phyloP scores from a whole-genome alignment of 257 asterid genomes.

The Salvia hispanica region DNA sequence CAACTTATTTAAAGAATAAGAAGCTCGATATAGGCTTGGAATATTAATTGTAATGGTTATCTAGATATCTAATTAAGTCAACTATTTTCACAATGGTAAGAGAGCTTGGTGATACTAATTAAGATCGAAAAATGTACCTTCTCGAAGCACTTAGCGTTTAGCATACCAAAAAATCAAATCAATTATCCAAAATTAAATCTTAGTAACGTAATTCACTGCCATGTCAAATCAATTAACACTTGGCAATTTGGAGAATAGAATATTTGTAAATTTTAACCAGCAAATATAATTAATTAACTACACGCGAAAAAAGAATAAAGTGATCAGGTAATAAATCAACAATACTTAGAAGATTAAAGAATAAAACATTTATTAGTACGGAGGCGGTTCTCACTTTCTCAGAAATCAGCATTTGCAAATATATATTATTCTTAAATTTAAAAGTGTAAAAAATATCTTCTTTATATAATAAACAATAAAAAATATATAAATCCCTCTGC shows the following conservation, averaged over 20 bases:
- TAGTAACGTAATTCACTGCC: too few species aligned
- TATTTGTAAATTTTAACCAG: not conserved
- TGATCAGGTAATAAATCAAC: not conserved
- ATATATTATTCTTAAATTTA: slow-evolving; percentile 2
- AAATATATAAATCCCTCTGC: not conserved
- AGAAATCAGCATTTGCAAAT: slow-evolving; percentile 5
- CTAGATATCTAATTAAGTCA: too few species aligned
- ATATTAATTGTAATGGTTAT: too few species aligned
- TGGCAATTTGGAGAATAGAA: not conserved
- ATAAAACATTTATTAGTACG: slow-evolving; percentile 11
- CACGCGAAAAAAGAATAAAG: not conserved
- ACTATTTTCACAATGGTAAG: too few species aligned
- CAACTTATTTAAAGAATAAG: too few species aligned
- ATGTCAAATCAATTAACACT: too few species aligned
- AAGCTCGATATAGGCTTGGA: too few species aligned
- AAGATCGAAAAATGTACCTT: too few species aligned
- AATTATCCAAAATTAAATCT: too few species aligned
- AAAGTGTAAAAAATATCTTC: not conserved
- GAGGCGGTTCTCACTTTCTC: slow-evolving; percentile 10
- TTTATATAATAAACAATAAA: not conserved
- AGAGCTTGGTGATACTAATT: too few species aligned
- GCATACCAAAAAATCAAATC: too few species aligned
- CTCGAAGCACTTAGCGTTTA: too few species aligned
- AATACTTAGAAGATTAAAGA: not conserved
- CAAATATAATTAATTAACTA: not conserved